These are phyloP conservation scores for Kwoniella dendrophila DNA, from an alignment of 768 basidiomycete genomes.

Conservation along the genomic window DNA sequence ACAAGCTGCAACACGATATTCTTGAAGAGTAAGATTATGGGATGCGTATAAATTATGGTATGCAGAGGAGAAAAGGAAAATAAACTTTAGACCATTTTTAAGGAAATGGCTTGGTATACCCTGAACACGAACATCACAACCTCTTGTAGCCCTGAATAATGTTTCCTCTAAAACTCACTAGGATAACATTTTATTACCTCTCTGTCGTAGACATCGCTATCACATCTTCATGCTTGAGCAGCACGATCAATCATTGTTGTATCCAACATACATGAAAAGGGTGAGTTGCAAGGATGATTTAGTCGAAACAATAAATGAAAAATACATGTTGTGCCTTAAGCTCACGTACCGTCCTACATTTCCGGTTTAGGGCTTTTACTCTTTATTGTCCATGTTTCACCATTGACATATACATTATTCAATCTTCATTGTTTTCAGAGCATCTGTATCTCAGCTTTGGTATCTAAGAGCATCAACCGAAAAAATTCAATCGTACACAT, in stretches of 20 bases:
- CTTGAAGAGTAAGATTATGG: neutral
- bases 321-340: neutral
- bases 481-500: no score
- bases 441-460: neutral
- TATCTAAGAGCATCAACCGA: neutral
- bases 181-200: neutral
- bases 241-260: no score
- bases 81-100: slow-evolving; percentile 4
- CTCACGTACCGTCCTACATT: neutral
- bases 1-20: no score
- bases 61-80: slow-evolving; percentile 7
- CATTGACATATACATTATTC: no score
- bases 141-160: neutral
- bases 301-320: no score
- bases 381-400: slow-evolving; percentile 13
- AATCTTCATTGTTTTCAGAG: neutral
- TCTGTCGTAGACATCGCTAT: no score
- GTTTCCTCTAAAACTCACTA: neutral
- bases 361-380: slow-evolving; percentile 4
- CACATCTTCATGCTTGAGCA: neutral
- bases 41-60: neutral
- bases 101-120: slow-evolving; percentile 8
- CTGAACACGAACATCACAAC: slow-evolving; percentile 7
- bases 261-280: neutral
- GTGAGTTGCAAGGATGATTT: neutral